Percentiles rank a stretch among this genome's conserved stretches.
Conservation (phyloP, 2,329 filamentous ascomycete genomes). For the Phyllosticta paracitricarpa region DNA sequence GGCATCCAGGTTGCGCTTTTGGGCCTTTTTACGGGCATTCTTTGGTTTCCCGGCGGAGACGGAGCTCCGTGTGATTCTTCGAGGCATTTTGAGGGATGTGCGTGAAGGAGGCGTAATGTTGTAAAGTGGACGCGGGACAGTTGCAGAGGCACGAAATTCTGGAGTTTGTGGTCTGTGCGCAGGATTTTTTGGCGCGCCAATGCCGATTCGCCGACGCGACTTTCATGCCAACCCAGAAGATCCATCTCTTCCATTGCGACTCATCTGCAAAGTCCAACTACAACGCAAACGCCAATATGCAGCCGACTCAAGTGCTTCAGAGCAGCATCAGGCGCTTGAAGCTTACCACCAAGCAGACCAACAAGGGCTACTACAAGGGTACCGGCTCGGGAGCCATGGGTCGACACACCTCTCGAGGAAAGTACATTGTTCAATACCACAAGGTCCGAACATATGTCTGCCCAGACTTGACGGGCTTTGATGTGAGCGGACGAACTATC, state of each 20-base stretch:
- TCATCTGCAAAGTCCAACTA: background rate
- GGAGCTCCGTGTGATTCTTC: constrained; percentile 32
- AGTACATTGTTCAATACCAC: constrained; percentile 71
- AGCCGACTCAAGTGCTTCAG: constrained; percentile 57
- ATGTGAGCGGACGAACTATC: constrained; percentile 40
- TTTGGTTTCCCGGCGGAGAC: constrained; percentile 23
- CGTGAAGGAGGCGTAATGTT: background rate
- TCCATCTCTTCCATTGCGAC: background rate
- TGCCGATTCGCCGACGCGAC: constrained; percentile 2
- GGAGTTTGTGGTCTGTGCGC: constrained; percentile 1
- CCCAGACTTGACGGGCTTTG: constrained; percentile 61
- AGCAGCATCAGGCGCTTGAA: constrained; percentile 62
- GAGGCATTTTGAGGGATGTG: constrained; percentile 30
- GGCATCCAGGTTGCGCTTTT: constrained; percentile 50
- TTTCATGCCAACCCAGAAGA: background rate
- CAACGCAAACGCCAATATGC: constrained; percentile 40
- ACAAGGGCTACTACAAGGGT: constrained; percentile 95
- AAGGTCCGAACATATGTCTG: constrained; percentile 89
- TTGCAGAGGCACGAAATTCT: background rate
- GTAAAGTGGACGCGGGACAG: background rate
- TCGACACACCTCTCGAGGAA: constrained; percentile 70
- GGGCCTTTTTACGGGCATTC: constrained; percentile 25
- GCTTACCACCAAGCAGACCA: constrained; percentile 87
- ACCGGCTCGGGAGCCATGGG: constrained; percentile 84
- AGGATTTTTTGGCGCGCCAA: constrained; percentile 2